Conservation (phyloP, 345 rosid species). For the Noccaea bulbosa region DNA sequence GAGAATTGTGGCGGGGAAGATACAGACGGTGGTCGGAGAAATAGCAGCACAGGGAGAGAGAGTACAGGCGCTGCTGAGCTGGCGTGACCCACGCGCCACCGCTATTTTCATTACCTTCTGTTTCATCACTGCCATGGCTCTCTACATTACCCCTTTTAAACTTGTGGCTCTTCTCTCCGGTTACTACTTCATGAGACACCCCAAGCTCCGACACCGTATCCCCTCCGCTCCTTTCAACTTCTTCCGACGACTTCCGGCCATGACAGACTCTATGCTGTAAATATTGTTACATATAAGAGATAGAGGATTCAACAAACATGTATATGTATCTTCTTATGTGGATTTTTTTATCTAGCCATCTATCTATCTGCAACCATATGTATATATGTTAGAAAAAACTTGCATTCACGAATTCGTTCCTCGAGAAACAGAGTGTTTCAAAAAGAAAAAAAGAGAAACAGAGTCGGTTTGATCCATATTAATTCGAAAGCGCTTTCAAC, state of each 20-base stretch:
- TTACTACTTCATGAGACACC: constrained; percentile 77
- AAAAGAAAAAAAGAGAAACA: too few species aligned
- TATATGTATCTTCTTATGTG: constrained; percentile 13
- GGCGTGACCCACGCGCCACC: constrained; percentile 96
- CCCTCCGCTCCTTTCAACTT: constrained; percentile 84
- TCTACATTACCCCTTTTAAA: constrained; percentile 83
- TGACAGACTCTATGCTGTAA: constrained; percentile 81
- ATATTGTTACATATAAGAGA: background rate
- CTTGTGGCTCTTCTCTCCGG: constrained; percentile 67
- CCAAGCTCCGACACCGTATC: constrained; percentile 67
- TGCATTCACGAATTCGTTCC: background rate
- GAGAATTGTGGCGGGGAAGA: constrained; percentile 74
- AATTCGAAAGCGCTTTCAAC: too few species aligned
- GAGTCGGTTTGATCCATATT: background rate
- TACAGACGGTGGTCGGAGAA: constrained; percentile 89
- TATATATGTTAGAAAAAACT: background rate
- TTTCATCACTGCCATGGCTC: constrained; percentile 64
- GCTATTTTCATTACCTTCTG: constrained; percentile 73
- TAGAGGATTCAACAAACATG: constrained; percentile 10
- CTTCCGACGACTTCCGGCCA: constrained; percentile 88
- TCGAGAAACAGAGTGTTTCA: constrained; percentile 3
- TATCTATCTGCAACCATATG: background rate
- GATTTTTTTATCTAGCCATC: background rate
- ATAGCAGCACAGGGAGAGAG: constrained; percentile 92
- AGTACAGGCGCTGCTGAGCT: constrained; percentile 74